phyloP scores from a whole-genome alignment of 2,329 filamentous ascomycete species.

The Stenocarpella maydis region DNA sequence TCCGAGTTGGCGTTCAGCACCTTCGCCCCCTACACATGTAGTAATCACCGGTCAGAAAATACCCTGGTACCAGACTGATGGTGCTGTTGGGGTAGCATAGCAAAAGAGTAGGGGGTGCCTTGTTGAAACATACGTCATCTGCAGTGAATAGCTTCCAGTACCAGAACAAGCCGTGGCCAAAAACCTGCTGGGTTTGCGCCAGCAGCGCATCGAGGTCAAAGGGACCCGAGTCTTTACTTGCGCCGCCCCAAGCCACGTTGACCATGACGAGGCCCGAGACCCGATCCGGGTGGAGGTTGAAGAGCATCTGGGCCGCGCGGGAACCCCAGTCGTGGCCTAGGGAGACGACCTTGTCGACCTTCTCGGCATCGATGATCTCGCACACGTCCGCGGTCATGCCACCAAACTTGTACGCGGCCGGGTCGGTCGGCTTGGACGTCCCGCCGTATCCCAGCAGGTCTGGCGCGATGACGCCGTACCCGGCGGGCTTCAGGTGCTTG shows the following conservation, averaged over 20 bases:
- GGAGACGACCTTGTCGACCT: conserved; percentile 47
- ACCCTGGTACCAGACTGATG: background rate
- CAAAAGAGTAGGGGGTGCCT: background rate
- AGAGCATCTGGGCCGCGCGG: conserved; percentile 49
- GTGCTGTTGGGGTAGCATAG: background rate
- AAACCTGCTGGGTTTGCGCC: conserved; percentile 41
- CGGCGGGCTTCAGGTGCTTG: conserved; percentile 47
- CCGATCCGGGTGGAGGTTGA: conserved; percentile 50
- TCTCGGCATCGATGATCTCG: conserved; percentile 51
- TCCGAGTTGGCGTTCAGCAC: conserved; percentile 51
- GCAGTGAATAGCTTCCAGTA: conserved; percentile 58
- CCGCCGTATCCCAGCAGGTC: conserved; percentile 45
- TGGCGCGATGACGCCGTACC: conserved; percentile 47
- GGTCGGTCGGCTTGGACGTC: conserved; percentile 40
- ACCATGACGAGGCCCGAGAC: conserved; percentile 52
- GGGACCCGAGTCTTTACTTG: conserved; percentile 36
- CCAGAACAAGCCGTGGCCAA: conserved; percentile 48
- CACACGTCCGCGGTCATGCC: conserved; percentile 48
- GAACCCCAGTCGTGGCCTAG: conserved; percentile 62
- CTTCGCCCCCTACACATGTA: conserved; percentile 38
- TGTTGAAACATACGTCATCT: conserved; percentile 41
- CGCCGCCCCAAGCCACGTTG: conserved; percentile 52
- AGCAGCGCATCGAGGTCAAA: conserved; percentile 50
- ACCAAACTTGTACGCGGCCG: conserved; percentile 31
- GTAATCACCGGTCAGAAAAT: background rate